These are phyloP conservation scores for Metschnikowia santaceciliae DNA, from an alignment of 805 yeast genomes.

Conservation along the genomic window DNA sequence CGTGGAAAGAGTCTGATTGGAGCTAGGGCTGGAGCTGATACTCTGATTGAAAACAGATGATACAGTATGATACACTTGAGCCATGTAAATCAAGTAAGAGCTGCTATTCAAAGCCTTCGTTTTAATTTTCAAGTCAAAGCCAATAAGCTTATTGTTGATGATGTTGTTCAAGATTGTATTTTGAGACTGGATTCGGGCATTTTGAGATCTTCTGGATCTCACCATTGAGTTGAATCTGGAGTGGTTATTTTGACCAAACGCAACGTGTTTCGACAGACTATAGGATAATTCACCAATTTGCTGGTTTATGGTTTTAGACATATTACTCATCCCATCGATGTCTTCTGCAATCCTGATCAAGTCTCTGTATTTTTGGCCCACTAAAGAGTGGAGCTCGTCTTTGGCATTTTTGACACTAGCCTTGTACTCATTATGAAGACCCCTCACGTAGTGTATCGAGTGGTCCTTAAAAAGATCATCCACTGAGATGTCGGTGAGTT, in stretches of 20 bases:
- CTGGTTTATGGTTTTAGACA: constrained; percentile 22
- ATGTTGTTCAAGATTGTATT: constrained; percentile 26
- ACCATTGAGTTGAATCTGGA: constrained; percentile 21
- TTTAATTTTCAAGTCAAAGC: constrained; percentile 28
- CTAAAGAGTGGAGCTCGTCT: constrained; percentile 33
- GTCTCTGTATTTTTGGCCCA: constrained; percentile 40
- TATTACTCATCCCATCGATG: constrained; percentile 29
- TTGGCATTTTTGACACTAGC: constrained; percentile 26
- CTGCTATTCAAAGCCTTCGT: constrained; percentile 19
- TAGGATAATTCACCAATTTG: constrained; percentile 32
- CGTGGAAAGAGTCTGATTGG: constrained; percentile 13
- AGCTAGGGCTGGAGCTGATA: constrained; percentile 12
- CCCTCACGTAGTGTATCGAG: constrained; percentile 31
- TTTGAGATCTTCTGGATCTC: constrained; percentile 16
- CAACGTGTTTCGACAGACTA: constrained; percentile 24
- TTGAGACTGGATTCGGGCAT: constrained; percentile 20
- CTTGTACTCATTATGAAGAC: constrained; percentile 26
- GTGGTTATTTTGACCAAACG: constrained; percentile 19
- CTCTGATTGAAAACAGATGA: constrained; percentile 22
- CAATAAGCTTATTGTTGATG: constrained; percentile 26
- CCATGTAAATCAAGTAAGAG: constrained; percentile 26
- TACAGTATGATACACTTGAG: constrained; percentile 33
- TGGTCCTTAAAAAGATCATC: constrained; percentile 34
- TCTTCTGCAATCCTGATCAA: constrained; percentile 43
- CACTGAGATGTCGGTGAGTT: constrained; percentile 17